Conservation (phyloP, 1,139 yeast genomes). For the Yamadazyma songkhlaensis region DNA sequence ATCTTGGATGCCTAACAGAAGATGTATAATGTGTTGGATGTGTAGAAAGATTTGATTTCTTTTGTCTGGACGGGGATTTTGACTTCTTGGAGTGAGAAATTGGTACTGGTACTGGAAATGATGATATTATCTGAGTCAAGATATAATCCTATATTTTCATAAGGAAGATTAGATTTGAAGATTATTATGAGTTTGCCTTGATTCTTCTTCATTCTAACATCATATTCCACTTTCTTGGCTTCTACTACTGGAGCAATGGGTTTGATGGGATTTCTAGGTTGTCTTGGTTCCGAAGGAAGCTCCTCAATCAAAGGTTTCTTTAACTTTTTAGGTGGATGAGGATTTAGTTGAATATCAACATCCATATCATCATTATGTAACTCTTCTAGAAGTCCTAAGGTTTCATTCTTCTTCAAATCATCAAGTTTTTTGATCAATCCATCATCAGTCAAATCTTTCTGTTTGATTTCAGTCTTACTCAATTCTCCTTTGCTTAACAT, state of each 20-base stretch:
- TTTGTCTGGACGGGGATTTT: not conserved
- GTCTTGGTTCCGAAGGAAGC: slow-evolving; percentile 15
- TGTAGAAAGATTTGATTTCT: not conserved
- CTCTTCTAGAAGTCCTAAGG: slow-evolving; percentile 42
- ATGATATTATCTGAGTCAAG: slow-evolving; percentile 6
- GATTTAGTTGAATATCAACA: slow-evolving; percentile 7
- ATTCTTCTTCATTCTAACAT: slow-evolving; percentile 4
- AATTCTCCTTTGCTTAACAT: slow-evolving; percentile 59
- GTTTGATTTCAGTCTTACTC: slow-evolving; percentile 31
- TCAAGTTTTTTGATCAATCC: slow-evolving; percentile 33
- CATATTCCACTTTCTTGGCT: slow-evolving; percentile 4
- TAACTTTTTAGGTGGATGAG: slow-evolving; percentile 10
- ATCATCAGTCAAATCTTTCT: slow-evolving; percentile 26
- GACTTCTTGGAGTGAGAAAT: not conserved
- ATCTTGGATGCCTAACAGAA: not conserved
- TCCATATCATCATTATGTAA: slow-evolving; percentile 13
- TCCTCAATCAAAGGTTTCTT: slow-evolving; percentile 40
- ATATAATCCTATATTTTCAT: slow-evolving; percentile 5
- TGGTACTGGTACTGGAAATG: slow-evolving; percentile 1
- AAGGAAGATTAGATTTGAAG: slow-evolving; percentile 12
- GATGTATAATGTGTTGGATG: not conserved
- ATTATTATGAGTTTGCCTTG: slow-evolving; percentile 11
- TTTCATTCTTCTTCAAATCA: slow-evolving; percentile 36
- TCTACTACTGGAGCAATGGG: not conserved
- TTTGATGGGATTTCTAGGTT: not conserved